phyloP scores from a whole-genome alignment of 768 basidiomycete species.

The Porphyrellus cyaneotinctus region DNA sequence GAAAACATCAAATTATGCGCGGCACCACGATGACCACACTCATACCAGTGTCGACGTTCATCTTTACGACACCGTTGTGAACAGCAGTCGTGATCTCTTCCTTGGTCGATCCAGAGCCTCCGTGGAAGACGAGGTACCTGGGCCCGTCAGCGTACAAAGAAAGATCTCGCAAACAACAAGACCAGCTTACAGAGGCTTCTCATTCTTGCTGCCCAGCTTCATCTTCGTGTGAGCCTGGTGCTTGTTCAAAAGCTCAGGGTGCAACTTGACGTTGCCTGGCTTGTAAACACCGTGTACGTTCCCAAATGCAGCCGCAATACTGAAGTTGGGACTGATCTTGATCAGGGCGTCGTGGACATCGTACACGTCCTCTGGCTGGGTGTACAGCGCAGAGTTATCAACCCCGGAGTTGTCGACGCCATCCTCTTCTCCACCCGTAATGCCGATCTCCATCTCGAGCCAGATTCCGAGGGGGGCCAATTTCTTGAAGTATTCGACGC shows the following conservation, averaged over 20 bases:
- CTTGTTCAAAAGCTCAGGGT: constrained; percentile 86
- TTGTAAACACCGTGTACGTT: constrained; percentile 99
- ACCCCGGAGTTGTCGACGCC: constrained; percentile 97
- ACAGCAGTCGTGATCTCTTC: constrained; percentile 95
- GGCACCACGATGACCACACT: not conserved
- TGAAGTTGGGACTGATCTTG: constrained; percentile 88
- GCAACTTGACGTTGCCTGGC: constrained; percentile 93
- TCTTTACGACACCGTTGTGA: constrained; percentile 91
- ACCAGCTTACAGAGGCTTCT: constrained; percentile 74
- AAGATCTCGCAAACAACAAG: not conserved
- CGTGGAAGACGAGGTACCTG: constrained; percentile 99
- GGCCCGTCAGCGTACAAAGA: not conserved
- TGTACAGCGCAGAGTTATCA: constrained; percentile 93
- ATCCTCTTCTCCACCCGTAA: constrained; percentile 99
- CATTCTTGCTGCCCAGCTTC: constrained; percentile 57
- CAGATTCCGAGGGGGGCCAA: constrained; percentile 90
- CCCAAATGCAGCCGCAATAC: constrained; percentile 96
- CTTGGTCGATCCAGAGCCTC: constrained; percentile 95
- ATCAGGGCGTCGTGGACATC: constrained; percentile 85
- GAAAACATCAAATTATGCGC: constrained; percentile 3
- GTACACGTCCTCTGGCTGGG: constrained; percentile 93
- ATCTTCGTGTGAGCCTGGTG: constrained; percentile 77
- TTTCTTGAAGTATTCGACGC: constrained; percentile 92
- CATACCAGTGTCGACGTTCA: constrained; percentile 92
- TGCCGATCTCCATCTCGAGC: constrained; percentile 99